A percentile compares a stretch with the other conserved stretches of the same genome.
phyloP scores from a whole-genome alignment of 495 filamentous ascomycete genomes.

The Aspergillus biplanus region DNA sequence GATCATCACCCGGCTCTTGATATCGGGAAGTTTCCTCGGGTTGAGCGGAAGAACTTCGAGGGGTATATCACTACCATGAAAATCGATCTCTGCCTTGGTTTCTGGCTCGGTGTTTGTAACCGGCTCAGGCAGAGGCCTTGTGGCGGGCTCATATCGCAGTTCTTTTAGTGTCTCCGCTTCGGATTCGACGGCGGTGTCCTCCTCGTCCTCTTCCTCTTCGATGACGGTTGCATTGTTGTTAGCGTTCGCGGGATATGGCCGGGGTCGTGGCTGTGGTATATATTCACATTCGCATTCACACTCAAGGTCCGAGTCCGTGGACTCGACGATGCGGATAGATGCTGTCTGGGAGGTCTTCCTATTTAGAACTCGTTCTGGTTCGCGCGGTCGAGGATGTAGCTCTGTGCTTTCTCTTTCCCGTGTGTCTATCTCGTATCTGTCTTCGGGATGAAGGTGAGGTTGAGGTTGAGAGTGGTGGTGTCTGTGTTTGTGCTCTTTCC shows the following conservation, averaged over 20 bases:
- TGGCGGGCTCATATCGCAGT: neutral
- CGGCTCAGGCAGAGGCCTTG: too few relatives aligned
- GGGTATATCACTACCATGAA: neutral
- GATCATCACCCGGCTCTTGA: conserved; percentile 23
- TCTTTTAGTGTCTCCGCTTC: neutral
- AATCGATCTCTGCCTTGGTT: neutral
- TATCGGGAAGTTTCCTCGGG: conserved; percentile 12
- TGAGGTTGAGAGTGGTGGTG: neutral
- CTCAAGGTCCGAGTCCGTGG: conserved; percentile 10
- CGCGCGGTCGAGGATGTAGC: neutral
- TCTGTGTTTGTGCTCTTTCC: neutral
- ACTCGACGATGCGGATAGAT: conserved; percentile 23
- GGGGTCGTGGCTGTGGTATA: too few relatives aligned
- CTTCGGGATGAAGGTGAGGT: neutral
- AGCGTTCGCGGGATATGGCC: too few relatives aligned
- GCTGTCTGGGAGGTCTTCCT: conserved; percentile 2
- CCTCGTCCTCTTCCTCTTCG: neutral
- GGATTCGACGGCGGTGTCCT: neutral
- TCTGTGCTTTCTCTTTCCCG: neutral
- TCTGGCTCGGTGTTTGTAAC: neutral
- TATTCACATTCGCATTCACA: neutral
- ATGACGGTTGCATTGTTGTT: too few relatives aligned
- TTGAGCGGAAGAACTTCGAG: neutral
- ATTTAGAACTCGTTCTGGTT: neutral
- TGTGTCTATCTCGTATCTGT: neutral